These are phyloP conservation scores for Ogataea allantospora DNA, from an alignment of 805 yeast genomes.

Conservation along the genomic window DNA sequence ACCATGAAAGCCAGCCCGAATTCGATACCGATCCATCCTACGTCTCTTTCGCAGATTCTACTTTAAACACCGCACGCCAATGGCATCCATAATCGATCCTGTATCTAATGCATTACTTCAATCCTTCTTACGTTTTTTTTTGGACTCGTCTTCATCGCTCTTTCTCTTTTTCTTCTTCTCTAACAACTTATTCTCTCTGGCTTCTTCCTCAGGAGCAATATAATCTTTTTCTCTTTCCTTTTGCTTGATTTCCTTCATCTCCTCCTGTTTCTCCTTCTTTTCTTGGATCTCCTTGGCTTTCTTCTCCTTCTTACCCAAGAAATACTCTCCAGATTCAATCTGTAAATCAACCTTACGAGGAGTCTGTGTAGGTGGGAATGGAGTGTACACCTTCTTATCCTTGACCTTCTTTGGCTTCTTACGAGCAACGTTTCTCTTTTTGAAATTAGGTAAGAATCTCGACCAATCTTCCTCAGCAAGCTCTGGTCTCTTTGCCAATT, in stretches of 20 bases:
- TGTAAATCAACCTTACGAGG: slow-evolving; percentile 97
- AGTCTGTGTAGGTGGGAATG: slow-evolving; percentile 97
- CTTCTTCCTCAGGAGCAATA: slow-evolving; percentile 78
- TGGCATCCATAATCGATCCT: slow-evolving; percentile 16
- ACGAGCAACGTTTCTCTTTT: slow-evolving; percentile 93
- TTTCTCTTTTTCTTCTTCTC: slow-evolving; percentile 30
- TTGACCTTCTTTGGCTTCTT: slow-evolving; percentile 74
- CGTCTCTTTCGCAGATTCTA: slow-evolving; percentile 15
- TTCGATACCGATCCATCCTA: neutral
- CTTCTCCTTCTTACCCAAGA: slow-evolving; percentile 84
- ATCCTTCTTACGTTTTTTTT: slow-evolving; percentile 31
- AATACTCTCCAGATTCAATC: slow-evolving; percentile 97
- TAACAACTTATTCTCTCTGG: slow-evolving; percentile 36
- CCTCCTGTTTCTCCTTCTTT: slow-evolving; percentile 76
- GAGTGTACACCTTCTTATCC: slow-evolving; percentile 81
- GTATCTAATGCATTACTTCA: slow-evolving; percentile 1
- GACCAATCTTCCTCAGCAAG: slow-evolving; percentile 96
- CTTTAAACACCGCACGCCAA: slow-evolving; percentile 17
- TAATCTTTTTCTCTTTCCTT: slow-evolving; percentile 74
- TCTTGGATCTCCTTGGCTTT: slow-evolving; percentile 66
- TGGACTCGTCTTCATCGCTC: slow-evolving; percentile 30
- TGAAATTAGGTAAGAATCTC: slow-evolving; percentile 92
- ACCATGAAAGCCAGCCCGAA: slow-evolving; percentile 3
- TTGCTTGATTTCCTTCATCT: slow-evolving; percentile 60
- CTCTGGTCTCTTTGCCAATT: slow-evolving; percentile 91